These are phyloP conservation scores for Saturnispora quitensis DNA, from an alignment of 805 yeast species.

Conservation along the genomic window DNA sequence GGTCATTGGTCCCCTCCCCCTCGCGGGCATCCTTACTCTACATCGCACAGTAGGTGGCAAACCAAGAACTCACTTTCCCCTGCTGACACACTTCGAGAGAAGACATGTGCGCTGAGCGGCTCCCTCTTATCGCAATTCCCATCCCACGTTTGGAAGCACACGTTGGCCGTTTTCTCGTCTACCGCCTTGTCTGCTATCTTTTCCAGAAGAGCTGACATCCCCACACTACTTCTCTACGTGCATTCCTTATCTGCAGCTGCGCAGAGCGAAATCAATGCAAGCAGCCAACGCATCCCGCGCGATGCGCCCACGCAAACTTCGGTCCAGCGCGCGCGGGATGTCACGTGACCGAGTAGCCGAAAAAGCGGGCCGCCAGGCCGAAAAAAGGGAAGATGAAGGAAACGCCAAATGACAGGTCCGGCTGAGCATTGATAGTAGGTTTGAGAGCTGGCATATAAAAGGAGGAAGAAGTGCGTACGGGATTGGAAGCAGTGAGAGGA, in stretches of 20 bases:
- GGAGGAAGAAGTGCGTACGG: background rate
- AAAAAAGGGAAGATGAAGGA: background rate
- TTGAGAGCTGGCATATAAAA: slow-evolving; percentile 1
- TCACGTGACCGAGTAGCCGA: background rate
- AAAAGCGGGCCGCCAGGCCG: background rate
- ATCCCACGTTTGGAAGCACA: too few relatives aligned
- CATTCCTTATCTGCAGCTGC: background rate
- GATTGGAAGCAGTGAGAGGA: background rate
- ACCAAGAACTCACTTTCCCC: too few relatives aligned
- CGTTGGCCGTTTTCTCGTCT: too few relatives aligned
- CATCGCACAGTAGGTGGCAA: too few relatives aligned
- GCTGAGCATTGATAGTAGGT: background rate
- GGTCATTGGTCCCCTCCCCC: too few relatives aligned
- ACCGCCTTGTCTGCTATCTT: too few relatives aligned
- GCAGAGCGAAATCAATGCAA: background rate
- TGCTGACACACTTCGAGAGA: too few relatives aligned
- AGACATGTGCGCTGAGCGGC: too few relatives aligned
- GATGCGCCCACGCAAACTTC: background rate
- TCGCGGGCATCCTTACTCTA: too few relatives aligned
- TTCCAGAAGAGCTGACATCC: too few relatives aligned
- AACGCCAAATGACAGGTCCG: background rate
- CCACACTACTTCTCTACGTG: background rate
- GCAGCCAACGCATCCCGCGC: too few relatives aligned
- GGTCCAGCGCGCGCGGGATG: slow-evolving; percentile 3
- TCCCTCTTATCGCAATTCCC: too few relatives aligned